Evolutionary conservation across 768 basidiomycete genomes (phyloP), one percentile per base, ranked within the genome.

Genomic region (Tricholoma hemisulphureum): DNA sequence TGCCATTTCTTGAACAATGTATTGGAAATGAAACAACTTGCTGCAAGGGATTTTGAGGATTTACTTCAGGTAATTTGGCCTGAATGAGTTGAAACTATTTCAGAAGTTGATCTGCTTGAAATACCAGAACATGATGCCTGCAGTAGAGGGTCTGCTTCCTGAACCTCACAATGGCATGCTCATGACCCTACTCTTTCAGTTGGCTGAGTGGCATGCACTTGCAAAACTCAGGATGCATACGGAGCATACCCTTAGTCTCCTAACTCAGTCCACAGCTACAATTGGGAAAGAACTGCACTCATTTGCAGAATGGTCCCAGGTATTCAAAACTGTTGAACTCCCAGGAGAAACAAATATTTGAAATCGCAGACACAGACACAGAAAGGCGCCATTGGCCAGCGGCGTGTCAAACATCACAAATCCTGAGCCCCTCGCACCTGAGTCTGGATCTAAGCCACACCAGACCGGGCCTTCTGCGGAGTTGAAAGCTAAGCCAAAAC

Each of bases 81-180:
- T 28, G 9, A 32, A 8, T 32, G 16, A 18, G 14, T 23, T 37
- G n/a, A 31, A 14, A 13, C n/a, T 9, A 20, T 21, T 21, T 4
- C 16, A 9, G 3, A 41, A 14, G 18, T 37, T 10, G 3, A 16
- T 6, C 28, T 28, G n/a, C 14, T 49, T 31, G 4, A 6, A 18
- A n/a, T 21, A 28, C 14, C 23, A 73, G 70, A 72, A 71, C 56
- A 54, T 64, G 7, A 73, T 78, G 0, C 75, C 77, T 1, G 63
- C 57, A 0, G 67, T 78, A 14, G 70, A 75, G 6, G 65, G 71
- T 3, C 66, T 77, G 0, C 55, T 78, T 0, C 70, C 67, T 0
- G 41, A 62, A 6, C 54, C 55, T 0, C 63, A 74, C 16, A 63
- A 75, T 11, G 5, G 41, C 4, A 55, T 57, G 0, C 51, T 72